phyloP scores from a whole-genome alignment of 306 rosid species.

The Casuarina glauca region DNA sequence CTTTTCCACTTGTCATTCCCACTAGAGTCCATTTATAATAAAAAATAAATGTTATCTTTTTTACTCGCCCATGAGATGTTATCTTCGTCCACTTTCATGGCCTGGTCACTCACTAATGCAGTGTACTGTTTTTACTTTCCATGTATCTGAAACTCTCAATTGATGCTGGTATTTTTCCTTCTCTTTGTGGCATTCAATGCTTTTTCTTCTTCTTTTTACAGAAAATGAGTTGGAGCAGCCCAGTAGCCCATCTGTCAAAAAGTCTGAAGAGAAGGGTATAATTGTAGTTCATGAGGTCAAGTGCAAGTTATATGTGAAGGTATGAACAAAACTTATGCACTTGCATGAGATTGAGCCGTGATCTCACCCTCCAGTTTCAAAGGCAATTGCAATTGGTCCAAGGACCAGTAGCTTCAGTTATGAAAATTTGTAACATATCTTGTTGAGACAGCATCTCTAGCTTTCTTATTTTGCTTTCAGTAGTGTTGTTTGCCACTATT shows the following conservation, averaged over 20 bases:
- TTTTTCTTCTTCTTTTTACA: slow-evolving; percentile 36
- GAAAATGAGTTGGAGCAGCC: slow-evolving; percentile 79
- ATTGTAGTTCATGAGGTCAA: slow-evolving; percentile 82
- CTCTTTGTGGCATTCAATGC: background rate
- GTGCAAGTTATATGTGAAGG: slow-evolving; percentile 92
- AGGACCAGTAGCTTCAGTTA: background rate
- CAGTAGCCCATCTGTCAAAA: slow-evolving; percentile 85
- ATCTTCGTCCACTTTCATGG: background rate
- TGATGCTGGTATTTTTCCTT: background rate
- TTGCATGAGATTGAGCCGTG: background rate
- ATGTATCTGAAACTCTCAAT: background rate
- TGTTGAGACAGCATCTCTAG: slow-evolving; percentile 11
- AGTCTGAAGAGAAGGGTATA: slow-evolving; percentile 81
- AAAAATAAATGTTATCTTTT: background rate
- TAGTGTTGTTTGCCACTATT: background rate
- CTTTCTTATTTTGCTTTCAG: slow-evolving; percentile 11
- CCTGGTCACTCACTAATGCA: background rate
- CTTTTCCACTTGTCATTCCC: background rate
- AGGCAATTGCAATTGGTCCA: slow-evolving; percentile 5
- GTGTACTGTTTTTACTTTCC: background rate
- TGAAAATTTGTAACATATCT: slow-evolving; percentile 1
- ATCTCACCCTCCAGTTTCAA: background rate
- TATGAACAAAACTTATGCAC: slow-evolving; percentile 19
- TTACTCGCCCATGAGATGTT: background rate
- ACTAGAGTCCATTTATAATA: background rate